phyloP scores from a whole-genome alignment of 345 rosid genomes.

The Arabidopsis arenosa region DNA sequence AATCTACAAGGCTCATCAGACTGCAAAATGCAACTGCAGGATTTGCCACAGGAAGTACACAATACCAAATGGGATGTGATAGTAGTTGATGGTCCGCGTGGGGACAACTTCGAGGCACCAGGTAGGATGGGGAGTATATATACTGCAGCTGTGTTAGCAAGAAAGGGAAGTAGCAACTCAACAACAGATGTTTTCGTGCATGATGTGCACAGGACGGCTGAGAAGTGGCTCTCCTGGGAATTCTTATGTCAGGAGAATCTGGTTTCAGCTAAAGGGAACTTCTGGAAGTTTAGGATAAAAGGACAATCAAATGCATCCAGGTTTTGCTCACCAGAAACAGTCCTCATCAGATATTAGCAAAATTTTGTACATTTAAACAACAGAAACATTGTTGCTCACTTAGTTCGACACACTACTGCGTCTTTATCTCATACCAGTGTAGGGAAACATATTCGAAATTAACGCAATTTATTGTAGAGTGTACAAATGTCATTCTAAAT shows the following conservation, averaged over 20 bases:
- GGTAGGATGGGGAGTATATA: constrained; percentile 88
- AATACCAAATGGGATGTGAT: constrained; percentile 74
- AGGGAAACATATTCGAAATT: neutral
- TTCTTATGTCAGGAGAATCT: constrained; percentile 83
- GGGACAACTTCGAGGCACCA: constrained; percentile 65
- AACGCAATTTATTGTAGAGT: constrained; percentile 18
- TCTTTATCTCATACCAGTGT: constrained; percentile 4
- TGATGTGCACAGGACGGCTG: constrained; percentile 73
- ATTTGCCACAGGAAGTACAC: constrained; percentile 63
- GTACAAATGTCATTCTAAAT: constrained; percentile 7
- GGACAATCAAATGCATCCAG: constrained; percentile 56
- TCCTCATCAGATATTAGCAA: constrained; percentile 35
- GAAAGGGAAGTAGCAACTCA: constrained; percentile 53
- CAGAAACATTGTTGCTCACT: constrained; percentile 11
- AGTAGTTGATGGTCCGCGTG: constrained; percentile 82
- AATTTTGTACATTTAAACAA: constrained; percentile 2
- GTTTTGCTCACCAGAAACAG: constrained; percentile 55
- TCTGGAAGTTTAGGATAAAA: constrained; percentile 68
- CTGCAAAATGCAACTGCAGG: constrained; percentile 63
- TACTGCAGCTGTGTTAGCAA: constrained; percentile 70
- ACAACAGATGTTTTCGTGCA: constrained; percentile 74
- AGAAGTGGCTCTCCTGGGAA: constrained; percentile 95
- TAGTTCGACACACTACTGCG: neutral
- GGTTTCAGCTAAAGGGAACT: constrained; percentile 71
- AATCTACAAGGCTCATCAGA: constrained; percentile 43